Percentiles rank a stretch among this genome's conserved stretches.
Conservation (phyloP, 2,329 filamentous ascomycete genomes). For the Emmonsiellopsis sp. region DNA sequence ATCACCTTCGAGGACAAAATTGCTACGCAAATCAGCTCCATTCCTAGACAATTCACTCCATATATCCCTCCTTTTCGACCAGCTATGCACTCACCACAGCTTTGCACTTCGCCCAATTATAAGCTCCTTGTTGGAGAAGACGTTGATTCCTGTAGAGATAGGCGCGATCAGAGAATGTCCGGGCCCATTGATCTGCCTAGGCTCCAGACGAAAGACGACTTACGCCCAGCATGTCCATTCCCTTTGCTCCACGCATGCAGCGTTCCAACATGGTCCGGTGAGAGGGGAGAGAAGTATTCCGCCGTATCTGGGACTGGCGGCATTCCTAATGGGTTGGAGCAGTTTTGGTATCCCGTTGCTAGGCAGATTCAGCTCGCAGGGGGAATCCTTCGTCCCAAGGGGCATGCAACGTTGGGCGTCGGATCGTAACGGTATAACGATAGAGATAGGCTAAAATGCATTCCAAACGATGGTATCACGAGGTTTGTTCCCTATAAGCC, state of each 20-base stretch:
- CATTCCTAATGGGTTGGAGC: no score
- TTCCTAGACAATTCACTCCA: not conserved
- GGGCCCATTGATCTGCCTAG: not conserved
- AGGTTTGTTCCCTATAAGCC: no score
- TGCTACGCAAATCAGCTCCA: conserved; percentile 3
- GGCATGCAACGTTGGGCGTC: no score
- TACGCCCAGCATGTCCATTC: not conserved
- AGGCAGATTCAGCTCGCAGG: no score
- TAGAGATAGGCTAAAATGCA: no score
- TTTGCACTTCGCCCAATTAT: conserved; percentile 11
- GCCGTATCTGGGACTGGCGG: no score
- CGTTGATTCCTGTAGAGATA: conserved; percentile 4
- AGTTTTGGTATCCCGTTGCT: no score
- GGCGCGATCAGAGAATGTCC: not conserved
- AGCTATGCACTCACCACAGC: conserved; percentile 8
- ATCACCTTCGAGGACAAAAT: conserved; percentile 22
- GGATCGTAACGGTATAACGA: no score
- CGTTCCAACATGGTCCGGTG: conserved; percentile 6
- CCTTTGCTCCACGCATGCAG: conserved; percentile 5
- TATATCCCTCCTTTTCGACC: no score
- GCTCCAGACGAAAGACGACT: not conserved
- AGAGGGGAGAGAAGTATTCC: not conserved
- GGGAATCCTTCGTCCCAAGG: no score
- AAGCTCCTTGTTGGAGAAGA: conserved; percentile 10
- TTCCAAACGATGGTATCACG: no score